A percentile compares a stretch with the other conserved stretches of the same genome.
These are phyloP conservation scores for Cubamyces sp. DNA, from an alignment of 768 basidiomycete genomes.

Conservation along the genomic window DNA sequence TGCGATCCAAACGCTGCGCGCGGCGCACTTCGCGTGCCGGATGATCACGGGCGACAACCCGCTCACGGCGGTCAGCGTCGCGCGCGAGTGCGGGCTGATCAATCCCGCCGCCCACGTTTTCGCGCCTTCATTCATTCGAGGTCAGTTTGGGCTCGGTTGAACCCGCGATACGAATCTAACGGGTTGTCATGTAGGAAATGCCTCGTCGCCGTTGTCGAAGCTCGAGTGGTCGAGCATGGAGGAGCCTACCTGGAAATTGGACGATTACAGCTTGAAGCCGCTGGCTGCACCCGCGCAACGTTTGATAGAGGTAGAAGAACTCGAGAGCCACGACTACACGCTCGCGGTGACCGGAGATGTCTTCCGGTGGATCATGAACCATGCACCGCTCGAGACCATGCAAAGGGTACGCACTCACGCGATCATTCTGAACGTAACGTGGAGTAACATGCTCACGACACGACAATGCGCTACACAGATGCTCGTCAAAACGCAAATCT, in stretches of 20 bases:
- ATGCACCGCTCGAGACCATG: constrained; percentile 90
- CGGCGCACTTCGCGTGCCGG: constrained; percentile 89
- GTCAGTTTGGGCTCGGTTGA: constrained; percentile 39
- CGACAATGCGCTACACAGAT: constrained; percentile 56
- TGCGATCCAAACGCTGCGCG: constrained; percentile 85
- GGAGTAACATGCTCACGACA: background rate
- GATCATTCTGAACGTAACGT: background rate
- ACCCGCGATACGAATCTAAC: background rate
- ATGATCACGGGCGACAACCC: constrained; percentile 99
- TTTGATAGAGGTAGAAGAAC: constrained; percentile 69
- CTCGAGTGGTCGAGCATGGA: constrained; percentile 94
- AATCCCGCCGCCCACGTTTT: constrained; percentile 90
- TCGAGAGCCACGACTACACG: constrained; percentile 84
- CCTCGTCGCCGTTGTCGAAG: constrained; percentile 55
- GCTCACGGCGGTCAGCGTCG: constrained; percentile 95
- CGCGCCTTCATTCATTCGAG: constrained; percentile 76
- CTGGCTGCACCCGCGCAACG: constrained; percentile 69
- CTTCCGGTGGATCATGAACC: constrained; percentile 98
- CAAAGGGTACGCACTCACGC: constrained; percentile 68
- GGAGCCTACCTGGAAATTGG: constrained; percentile 81
- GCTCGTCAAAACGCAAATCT: constrained; percentile 96
- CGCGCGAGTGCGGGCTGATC: constrained; percentile 89
- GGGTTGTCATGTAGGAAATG: constrained; percentile 49
- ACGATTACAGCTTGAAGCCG: constrained; percentile 87
- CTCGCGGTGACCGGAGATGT: constrained; percentile 93